These are phyloP conservation scores for Phytophthora capsici DNA, from an alignment of 352 stramenopile genomes.

Conservation along the genomic window DNA sequence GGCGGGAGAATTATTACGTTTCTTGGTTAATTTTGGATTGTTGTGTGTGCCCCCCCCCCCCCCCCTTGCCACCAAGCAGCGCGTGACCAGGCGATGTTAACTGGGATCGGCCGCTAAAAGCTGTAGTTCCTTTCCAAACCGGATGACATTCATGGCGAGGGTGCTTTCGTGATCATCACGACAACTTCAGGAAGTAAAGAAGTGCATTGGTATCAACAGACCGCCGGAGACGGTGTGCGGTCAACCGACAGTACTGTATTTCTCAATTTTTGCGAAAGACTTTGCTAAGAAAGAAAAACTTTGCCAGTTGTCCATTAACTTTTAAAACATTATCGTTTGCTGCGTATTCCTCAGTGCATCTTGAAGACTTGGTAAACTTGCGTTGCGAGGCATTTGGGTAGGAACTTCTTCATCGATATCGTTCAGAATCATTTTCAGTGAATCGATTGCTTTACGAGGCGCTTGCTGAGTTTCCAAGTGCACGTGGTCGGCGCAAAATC, in stretches of 20 bases:
- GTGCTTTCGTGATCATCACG: conserved; percentile 13
- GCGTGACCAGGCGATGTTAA: conserved; percentile 4
- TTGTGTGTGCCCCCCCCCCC: no score
- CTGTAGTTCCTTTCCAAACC: neutral
- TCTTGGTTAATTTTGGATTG: no score
- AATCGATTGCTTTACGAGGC: neutral
- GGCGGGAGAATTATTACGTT: no score
- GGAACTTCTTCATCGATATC: conserved; percentile 2
- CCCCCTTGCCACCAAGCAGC: conserved; percentile 6
- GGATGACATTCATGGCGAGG: conserved; percentile 1
- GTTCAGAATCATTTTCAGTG: conserved; percentile 25
- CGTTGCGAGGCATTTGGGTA: conserved; percentile 2
- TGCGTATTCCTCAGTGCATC: conserved; percentile 38
- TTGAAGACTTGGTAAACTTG: conserved; percentile 29
- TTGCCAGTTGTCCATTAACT: conserved; percentile 2
- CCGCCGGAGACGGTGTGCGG: neutral
- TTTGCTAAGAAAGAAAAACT: neutral
- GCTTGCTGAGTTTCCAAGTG: conserved; percentile 8
- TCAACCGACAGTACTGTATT: no score
- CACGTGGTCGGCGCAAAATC: conserved; percentile 23
- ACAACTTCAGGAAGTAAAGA: conserved; percentile 17
- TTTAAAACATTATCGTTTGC: conserved; percentile 14
- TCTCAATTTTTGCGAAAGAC: no score
- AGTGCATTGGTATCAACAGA: conserved; percentile 2
- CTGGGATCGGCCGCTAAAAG: neutral